Conservation (phyloP, 345 rosid genomes). For the Corchorus capsularis region DNA sequence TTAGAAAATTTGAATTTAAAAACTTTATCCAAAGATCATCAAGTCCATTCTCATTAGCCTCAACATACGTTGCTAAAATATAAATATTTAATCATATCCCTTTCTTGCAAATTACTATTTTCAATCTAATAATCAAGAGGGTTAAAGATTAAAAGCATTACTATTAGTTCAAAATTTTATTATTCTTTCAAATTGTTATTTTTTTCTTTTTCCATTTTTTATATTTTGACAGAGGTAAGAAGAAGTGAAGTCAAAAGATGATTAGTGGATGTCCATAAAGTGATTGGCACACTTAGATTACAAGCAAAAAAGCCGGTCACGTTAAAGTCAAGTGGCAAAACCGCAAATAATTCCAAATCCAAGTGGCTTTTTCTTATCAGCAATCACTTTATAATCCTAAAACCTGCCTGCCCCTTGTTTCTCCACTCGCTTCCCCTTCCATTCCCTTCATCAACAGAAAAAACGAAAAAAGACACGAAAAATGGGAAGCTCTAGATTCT, state of each 20-base stretch:
- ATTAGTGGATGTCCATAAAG: slow-evolving; percentile 6
- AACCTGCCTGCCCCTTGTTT: background rate
- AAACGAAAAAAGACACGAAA: background rate
- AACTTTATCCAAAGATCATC: too few relatives aligned
- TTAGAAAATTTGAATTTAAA: too few relatives aligned
- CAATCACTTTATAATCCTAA: slow-evolving; percentile 25
- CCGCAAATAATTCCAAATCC: slow-evolving; percentile 14
- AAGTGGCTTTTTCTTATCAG: slow-evolving; percentile 27
- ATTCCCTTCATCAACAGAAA: background rate
- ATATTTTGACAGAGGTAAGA: background rate
- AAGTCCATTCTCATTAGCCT: too few relatives aligned
- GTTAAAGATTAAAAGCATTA: too few relatives aligned
- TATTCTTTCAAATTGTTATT: too few relatives aligned
- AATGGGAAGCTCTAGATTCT: slow-evolving; percentile 34
- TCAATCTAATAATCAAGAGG: too few relatives aligned
- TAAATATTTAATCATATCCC: too few relatives aligned
- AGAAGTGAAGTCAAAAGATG: slow-evolving; percentile 10
- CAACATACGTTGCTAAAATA: too few relatives aligned
- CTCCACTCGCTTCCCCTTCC: background rate
- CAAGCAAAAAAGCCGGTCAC: slow-evolving; percentile 10
- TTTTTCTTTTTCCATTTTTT: too few relatives aligned
- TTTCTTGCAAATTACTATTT: too few relatives aligned
- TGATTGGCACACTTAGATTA: slow-evolving; percentile 4
- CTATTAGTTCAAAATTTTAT: too few relatives aligned
- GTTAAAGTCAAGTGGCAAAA: slow-evolving; percentile 38